Conservation (phyloP, 176 grass and related monocot species). For the Guadua angustifolia region DNA sequence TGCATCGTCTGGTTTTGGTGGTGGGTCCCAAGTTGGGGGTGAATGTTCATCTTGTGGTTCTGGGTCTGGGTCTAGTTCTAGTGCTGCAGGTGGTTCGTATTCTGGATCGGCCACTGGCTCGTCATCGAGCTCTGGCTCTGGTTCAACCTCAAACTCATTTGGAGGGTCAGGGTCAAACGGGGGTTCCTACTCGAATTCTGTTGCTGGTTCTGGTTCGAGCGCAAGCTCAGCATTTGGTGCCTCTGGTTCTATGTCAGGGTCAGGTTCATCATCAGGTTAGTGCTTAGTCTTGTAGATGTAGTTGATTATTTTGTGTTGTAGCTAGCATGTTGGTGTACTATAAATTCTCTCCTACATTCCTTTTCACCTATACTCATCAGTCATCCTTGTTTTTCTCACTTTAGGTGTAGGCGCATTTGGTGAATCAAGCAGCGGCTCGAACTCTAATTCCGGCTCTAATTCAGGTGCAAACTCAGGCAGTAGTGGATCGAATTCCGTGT, state of each 20-base stretch:
- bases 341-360: not conserved
- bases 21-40: not conserved
- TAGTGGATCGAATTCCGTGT: slow-evolving; percentile 37
- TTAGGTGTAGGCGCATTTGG: not conserved
- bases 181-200: too few relatives aligned
- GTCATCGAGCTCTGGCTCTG: too few relatives aligned
- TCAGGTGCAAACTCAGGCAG: slow-evolving; percentile 1
- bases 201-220: too few relatives aligned
- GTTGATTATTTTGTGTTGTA: not conserved
- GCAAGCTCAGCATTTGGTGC: too few relatives aligned
- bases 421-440: slow-evolving; percentile 31
- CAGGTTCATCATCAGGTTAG: slow-evolving; percentile 35
- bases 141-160: too few relatives aligned
- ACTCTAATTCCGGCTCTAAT: too few relatives aligned
- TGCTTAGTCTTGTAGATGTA: not conserved
- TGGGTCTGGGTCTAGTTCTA: too few relatives aligned
- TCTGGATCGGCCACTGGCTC: not conserved
- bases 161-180: too few relatives aligned
- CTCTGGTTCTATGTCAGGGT: too few relatives aligned
- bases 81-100: not conserved
- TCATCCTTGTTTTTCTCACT: not conserved
- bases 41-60: slow-evolving; percentile 33
- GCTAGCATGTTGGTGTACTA: not conserved
- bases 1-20: not conserved
- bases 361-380: not conserved